Conservation (phyloP, 768 basidiomycete genomes). For the Leccinum disarticulatum region DNA sequence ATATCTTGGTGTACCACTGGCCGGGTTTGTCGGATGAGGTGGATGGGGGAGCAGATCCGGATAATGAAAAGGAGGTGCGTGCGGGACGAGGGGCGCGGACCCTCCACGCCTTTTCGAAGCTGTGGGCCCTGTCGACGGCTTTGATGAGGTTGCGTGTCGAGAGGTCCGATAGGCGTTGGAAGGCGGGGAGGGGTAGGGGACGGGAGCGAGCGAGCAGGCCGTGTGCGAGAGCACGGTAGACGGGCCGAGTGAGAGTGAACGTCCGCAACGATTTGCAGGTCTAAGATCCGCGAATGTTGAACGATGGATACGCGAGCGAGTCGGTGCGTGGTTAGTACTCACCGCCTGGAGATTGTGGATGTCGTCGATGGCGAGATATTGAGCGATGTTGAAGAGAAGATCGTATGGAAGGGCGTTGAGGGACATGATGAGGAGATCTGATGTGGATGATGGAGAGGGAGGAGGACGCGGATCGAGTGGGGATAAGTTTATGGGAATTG, state of each 20-base stretch:
- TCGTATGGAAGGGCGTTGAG: conserved; percentile 62
- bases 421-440: conserved; percentile 21
- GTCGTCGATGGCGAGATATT: conserved; percentile 59
- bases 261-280: conserved; percentile 61
- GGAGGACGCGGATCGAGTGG: conserved; percentile 13
- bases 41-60: conserved; percentile 19
- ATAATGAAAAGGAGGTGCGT: conserved; percentile 28
- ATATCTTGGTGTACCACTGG: conserved; percentile 68
- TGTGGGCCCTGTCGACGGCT: conserved; percentile 61
- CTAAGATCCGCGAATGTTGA: conserved; percentile 33
- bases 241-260: conserved; percentile 63
- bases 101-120: conserved; percentile 63
- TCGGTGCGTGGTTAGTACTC: conserved; percentile 28
- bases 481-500: conserved; percentile 12
- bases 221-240: conserved; percentile 64
- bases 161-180: conserved; percentile 66
- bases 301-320: background rate
- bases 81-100: conserved; percentile 56
- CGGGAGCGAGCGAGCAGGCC: conserved; percentile 65
- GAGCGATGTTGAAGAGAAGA: conserved; percentile 65
- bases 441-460: background rate
- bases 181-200: conserved; percentile 66
- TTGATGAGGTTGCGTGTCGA: conserved; percentile 59
- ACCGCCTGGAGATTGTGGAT: conserved; percentile 62
- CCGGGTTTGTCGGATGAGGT: conserved; percentile 24